A percentile compares a stretch with the other conserved stretches of the same genome.
phyloP scores from a whole-genome alignment of 1,284 basidiomycete species.

The Waitea zeae region DNA sequence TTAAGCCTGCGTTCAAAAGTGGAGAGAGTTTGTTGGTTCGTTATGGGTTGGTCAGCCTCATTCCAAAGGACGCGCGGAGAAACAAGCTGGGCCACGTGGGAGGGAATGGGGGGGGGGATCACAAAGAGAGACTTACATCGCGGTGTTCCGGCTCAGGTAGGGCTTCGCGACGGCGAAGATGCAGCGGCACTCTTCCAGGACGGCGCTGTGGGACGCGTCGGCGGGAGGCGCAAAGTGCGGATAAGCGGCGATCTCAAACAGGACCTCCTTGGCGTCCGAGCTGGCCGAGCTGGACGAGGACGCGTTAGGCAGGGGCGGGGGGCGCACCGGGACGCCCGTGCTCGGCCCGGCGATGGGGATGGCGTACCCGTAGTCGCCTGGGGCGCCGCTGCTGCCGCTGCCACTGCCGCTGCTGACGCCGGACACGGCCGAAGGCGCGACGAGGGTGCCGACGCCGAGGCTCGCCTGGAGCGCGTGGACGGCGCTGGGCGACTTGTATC shows the following conservation, averaged over 20 bases:
- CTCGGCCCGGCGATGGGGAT: no score
- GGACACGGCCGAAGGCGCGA: no score
- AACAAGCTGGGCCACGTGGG: no score
- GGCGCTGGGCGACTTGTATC: constrained; percentile 20
- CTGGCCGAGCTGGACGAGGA: no score
- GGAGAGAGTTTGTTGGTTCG: background rate
- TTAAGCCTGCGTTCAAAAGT: constrained; percentile 58
- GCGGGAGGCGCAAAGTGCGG: constrained; percentile 33
- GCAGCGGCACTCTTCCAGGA: constrained; percentile 22
- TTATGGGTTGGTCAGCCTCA: background rate
- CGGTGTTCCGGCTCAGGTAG: constrained; percentile 54
- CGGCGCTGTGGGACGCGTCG: constrained; percentile 10
- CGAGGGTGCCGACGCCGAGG: constrained; percentile 11
- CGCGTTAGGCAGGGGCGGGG: no score
- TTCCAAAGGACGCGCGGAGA: background rate
- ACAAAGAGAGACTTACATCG: constrained; percentile 43
- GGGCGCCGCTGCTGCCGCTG: no score
- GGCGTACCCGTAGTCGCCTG: no score
- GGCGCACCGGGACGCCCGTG: no score
- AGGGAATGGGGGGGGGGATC: no score
- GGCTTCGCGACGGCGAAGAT: constrained; percentile 63
- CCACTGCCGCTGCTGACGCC: no score
- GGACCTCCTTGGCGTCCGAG: constrained; percentile 33
- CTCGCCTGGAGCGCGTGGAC: no score
- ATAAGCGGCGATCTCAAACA: constrained; percentile 61